A percentile compares a stretch with the other conserved stretches of the same genome.
These are phyloP conservation scores for Jamesozyma jinghongensis DNA, from an alignment of 805 yeast genomes.

Conservation along the genomic window DNA sequence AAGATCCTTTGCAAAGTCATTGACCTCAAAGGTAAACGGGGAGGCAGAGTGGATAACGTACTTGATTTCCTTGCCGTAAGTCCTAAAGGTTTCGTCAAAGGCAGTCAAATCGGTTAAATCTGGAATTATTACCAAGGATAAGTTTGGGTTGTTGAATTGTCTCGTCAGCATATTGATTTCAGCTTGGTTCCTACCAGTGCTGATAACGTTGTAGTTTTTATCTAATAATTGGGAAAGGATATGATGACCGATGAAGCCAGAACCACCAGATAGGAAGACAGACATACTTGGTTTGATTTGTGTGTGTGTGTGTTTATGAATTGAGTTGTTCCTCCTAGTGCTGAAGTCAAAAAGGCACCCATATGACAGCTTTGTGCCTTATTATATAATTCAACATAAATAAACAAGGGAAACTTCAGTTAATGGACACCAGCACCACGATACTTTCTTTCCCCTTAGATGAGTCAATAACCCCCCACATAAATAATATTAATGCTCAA, in stretches of 20 bases:
- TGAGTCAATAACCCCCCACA: too few species aligned
- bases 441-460: too few species aligned
- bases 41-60: slow-evolving; percentile 55
- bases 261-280: slow-evolving; percentile 45
- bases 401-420: too few species aligned
- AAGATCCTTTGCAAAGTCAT: slow-evolving; percentile 40
- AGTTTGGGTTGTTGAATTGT: slow-evolving; percentile 24
- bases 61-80: slow-evolving; percentile 39
- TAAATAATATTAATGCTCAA: too few species aligned
- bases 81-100: slow-evolving; percentile 36
- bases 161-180: slow-evolving; percentile 34
- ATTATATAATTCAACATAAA: too few species aligned
- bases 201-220: slow-evolving; percentile 38
- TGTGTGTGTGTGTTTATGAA: too few species aligned
- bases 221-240: slow-evolving; percentile 34
- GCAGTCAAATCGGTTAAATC: slow-evolving; percentile 33
- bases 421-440: too few species aligned
- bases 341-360: too few species aligned
- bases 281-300: too few species aligned
- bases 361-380: too few species aligned
- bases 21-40: slow-evolving; percentile 41
- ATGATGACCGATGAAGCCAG: slow-evolving; percentile 47
- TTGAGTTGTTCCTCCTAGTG: too few species aligned
- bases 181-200: slow-evolving; percentile 39
- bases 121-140: slow-evolving; percentile 28